Base-by-base conservation (phyloP, 805 yeast species). In the Lipomyces kockii region DNA sequence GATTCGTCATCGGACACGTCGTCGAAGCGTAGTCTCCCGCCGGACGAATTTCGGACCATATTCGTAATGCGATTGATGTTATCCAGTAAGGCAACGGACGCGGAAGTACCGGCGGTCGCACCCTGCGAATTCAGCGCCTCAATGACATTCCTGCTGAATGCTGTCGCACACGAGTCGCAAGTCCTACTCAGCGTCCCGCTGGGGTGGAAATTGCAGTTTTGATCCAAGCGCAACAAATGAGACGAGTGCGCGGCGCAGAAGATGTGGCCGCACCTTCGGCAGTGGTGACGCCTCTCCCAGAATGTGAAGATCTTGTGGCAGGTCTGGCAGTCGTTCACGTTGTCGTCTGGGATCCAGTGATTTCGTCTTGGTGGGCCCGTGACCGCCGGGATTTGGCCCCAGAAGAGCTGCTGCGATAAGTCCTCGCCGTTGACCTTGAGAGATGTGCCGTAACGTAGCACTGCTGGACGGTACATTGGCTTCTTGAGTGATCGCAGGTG, bases 391-490 rank as follows among this genome's bases (percentile, higher is more conserved):
- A 64, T 22, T 66, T 65, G 43, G 71, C 73, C 60, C 72, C 67
- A 53, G 71, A 66, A 51, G 67, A 70, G 55, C 67, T 62, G 64
- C 63, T 64, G 62, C 12, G 69, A 60, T 64, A 67, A 58, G 67
- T 68, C 58, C 66, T 58, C 32, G 69, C 67, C 57, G 75, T 68
- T 8, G 77, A 70, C 67, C 52, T 74, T 66, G 71, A 77, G 77
- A n/a, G 75, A 65, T 62, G 68, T 69, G 68, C 73, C 73, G 57
- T 84, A 83, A 72, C 91, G 84, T 62, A 93, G 81, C 11, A 93
- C 98, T 0, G 97, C 97, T 0, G 98, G 98, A 0, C 90, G 83
- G 74, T 92, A 93, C 81, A 93, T 81, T 9, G 98, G 97, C 74
- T 91, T 89, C 76, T 92, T 86, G 70, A 92, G 93, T 58, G 89